Evolutionary conservation across 202 grass and related monocot genomes (phyloP).

Genomic region (Zizania palustris): DNA sequence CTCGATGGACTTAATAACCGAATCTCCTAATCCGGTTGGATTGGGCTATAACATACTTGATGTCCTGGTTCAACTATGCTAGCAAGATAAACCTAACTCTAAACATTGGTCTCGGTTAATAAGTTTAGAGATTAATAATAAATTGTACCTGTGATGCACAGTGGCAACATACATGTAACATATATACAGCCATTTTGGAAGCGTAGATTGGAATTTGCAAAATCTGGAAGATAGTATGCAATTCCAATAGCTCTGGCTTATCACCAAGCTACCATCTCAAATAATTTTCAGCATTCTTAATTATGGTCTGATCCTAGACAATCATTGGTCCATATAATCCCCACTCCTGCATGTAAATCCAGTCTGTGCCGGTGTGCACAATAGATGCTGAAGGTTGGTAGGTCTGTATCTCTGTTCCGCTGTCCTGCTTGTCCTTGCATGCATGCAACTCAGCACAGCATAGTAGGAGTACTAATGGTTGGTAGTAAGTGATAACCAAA

Average conservation of each 20-base stretch:
- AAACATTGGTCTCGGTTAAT: not conserved
- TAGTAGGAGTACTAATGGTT: not conserved
- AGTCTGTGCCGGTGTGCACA: conserved; percentile 26
- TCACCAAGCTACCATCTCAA: conserved; percentile 41
- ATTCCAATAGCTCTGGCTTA: conserved; percentile 23
- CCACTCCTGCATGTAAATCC: conserved; percentile 35
- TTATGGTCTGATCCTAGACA: conserved; percentile 24
- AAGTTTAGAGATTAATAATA: not conserved
- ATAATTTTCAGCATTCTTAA: conserved; percentile 36
- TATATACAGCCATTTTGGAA: not conserved
- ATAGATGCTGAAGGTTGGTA: conserved; percentile 42
- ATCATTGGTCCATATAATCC: conserved; percentile 38
- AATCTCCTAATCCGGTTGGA: not conserved
- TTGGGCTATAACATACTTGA: not conserved
- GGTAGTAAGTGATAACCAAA: conserved; percentile 3
- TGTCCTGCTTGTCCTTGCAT: conserved; percentile 14
- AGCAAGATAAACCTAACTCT: not conserved
- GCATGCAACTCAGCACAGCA: conserved; percentile 10
- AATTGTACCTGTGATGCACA: not conserved
- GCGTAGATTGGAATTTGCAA: not conserved
- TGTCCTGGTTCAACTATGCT: conserved; percentile 11
- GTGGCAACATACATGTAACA: conserved; percentile 1
- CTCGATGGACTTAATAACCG: not conserved
- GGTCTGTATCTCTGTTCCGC: conserved; percentile 29
- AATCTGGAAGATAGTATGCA: conserved; percentile 2